Evolutionary conservation across 441 rosid genomes (phyloP).

Genomic region (Erodium texanum): DNA sequence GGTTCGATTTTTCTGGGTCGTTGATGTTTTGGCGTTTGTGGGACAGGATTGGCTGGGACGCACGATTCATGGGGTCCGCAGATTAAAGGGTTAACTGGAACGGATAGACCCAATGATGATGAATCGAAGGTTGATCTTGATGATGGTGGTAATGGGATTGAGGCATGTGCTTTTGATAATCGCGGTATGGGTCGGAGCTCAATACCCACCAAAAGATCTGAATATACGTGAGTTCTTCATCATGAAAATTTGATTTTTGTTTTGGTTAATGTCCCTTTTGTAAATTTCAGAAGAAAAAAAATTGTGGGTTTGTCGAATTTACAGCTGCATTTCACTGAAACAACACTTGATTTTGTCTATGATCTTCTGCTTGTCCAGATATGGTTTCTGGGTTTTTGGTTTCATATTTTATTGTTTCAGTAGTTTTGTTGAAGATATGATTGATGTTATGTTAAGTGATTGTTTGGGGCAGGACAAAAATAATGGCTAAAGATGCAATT

Average conservation of each 20-base stretch:
- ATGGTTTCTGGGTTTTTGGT: not conserved
- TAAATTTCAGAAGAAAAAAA: too few relatives aligned
- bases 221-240: conserved; percentile 61
- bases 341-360: not conserved
- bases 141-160: conserved; percentile 27
- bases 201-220: conserved; percentile 50
- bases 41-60: conserved; percentile 83
- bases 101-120: conserved; percentile 45
- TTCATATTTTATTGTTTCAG: not conserved
- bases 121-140: conserved; percentile 8
- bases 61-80: conserved; percentile 92
- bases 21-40: conserved; percentile 4
- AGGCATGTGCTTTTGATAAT: conserved; percentile 89
- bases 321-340: not conserved
- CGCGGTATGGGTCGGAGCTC: conserved; percentile 97
- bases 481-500: conserved; percentile 87
- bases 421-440: not conserved
- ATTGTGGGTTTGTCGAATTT: not conserved
- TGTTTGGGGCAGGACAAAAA: conserved; percentile 52
- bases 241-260: not conserved
- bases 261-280: not conserved
- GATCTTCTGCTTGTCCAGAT: not conserved
- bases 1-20: not conserved
- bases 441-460: not conserved
- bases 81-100: conserved; percentile 57